phyloP scores from a whole-genome alignment of 495 filamentous ascomycete species.

The Talaromyces proteolyticus region DNA sequence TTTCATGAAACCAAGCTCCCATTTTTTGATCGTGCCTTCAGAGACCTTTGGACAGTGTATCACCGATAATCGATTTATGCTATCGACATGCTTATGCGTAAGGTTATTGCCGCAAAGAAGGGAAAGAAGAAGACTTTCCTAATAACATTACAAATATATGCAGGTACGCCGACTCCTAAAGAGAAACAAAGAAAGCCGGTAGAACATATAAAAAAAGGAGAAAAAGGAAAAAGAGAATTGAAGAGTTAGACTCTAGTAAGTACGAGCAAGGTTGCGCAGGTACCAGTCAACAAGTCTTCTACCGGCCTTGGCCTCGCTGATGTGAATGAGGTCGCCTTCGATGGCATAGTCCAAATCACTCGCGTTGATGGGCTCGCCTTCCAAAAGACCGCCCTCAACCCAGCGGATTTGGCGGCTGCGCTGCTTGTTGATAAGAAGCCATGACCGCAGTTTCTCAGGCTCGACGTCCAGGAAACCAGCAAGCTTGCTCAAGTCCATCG shows the following conservation, averaged over 20 bases:
- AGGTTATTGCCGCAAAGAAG: background rate
- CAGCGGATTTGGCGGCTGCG: slow-evolving; percentile 92
- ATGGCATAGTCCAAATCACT: slow-evolving; percentile 96
- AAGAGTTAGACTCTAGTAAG: slow-evolving; percentile 50
- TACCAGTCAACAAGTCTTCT: slow-evolving; percentile 98
- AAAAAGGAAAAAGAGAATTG: slow-evolving; percentile 7
- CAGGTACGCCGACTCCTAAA: slow-evolving; percentile 8
- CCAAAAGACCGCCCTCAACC: slow-evolving; percentile 82
- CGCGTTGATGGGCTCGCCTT: slow-evolving; percentile 84
- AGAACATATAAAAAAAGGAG: slow-evolving; percentile 9
- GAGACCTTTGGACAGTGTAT: no score
- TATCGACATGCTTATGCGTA: background rate
- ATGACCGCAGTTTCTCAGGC: slow-evolving; percentile 83
- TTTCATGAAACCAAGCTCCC: no score
- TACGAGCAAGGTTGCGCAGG: slow-evolving; percentile 88
- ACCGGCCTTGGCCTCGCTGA: slow-evolving; percentile 97
- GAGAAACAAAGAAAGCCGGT: slow-evolving; percentile 16
- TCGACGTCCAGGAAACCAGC: slow-evolving; percentile 94
- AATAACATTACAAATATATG: background rate
- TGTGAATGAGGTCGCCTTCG: slow-evolving; percentile 95
- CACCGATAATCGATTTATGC: background rate
- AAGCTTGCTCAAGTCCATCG: slow-evolving; percentile 97
- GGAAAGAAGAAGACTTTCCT: background rate
- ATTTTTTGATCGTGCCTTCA: no score
- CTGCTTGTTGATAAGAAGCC: slow-evolving; percentile 96